Evolutionary conservation across 176 grass and related monocot species (phyloP), one percentile per base, ranked within the genome.

Genomic region (Eremochloa ophiuroides): DNA sequence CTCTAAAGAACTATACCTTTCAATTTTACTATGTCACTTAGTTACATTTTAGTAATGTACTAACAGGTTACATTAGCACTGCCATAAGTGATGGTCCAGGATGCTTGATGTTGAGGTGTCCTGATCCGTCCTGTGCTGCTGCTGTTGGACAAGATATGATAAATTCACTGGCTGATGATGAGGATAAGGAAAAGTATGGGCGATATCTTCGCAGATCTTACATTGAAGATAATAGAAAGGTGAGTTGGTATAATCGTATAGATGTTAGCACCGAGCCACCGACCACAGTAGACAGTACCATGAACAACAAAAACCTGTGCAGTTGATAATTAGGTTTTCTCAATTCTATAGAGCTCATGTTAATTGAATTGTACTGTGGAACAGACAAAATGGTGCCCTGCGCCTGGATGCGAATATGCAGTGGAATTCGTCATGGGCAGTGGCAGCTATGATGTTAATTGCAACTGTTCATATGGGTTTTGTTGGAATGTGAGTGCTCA

Each of bases 311-410:
- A 82, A 89, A 13, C 6, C 2, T 73, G 7, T 73, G 25, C 23
- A 28, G 18, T 14, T 73, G 23, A 64, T 73, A 86, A 46, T 82
- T 17, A 4, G 17, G 78, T 50, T 82, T 66, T 44, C 15, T 71
- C 20, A 43, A 27, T 44, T 62, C 17, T 42, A 23, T 62, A 31
- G 66, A 62, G 40, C 20, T 56, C 26, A 40, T 68, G n/a, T 84
- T 92, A 46, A 77, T 89, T 80, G n/a, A 75, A 38, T 6, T 38
- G 17, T 5, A 67, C 83, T 70, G 27, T 88, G 77, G 18, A 85
- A 83, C 84, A 99, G 97, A 99, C 93, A 82, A 99, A 99, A 78
- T 99, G 97, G 97, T 99, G 97, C 66, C 97, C 97, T 88, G 93
- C 97, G 44, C 97, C 97, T 93, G 97, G 97, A 75, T 99, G 97